A percentile compares a stretch with the other conserved stretches of the same genome.
Conservation (phyloP, 805 yeast genomes). For the Myxozyma kluyveri region DNA sequence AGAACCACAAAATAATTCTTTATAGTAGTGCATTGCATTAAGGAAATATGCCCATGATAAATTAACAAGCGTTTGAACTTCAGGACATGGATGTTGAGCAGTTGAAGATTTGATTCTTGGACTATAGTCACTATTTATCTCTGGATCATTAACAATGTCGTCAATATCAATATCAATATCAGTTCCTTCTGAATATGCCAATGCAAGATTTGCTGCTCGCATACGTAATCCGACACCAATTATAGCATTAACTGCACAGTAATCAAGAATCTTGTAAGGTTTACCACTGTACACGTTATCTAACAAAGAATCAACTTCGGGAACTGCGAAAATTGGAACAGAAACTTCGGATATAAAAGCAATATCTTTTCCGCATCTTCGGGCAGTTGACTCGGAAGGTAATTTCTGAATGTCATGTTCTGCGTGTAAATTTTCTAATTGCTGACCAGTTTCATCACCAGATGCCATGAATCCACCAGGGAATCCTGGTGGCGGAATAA, state of each 20-base stretch:
- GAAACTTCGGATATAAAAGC: neutral
- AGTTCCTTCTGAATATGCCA: neutral
- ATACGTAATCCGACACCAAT: conserved; percentile 19
- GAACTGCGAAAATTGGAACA: conserved; percentile 14
- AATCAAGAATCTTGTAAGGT: conserved; percentile 13
- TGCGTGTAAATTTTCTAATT: too few relatives aligned
- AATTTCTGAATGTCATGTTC: neutral
- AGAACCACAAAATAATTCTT: conserved; percentile 8
- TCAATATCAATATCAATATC: neutral
- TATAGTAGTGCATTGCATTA: conserved; percentile 20
- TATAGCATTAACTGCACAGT: conserved; percentile 17
- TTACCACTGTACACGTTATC: conserved; percentile 12
- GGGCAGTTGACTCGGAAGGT: conserved; percentile 5
- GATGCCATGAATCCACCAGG: too few relatives aligned
- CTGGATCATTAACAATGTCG: neutral
- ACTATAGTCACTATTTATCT: too few relatives aligned
- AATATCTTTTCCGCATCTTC: neutral
- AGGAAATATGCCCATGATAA: conserved; percentile 9
- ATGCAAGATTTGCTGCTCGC: neutral
- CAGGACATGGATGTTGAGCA: neutral
- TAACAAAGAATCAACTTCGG: conserved; percentile 11
- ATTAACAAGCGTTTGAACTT: conserved; percentile 3
- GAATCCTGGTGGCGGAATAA: neutral
- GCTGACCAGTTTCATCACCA: too few relatives aligned
- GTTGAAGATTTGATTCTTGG: neutral